Evolutionary conservation across 108 stramenopile species (phyloP).

Genomic region (Conticribra weissflogii): DNA sequence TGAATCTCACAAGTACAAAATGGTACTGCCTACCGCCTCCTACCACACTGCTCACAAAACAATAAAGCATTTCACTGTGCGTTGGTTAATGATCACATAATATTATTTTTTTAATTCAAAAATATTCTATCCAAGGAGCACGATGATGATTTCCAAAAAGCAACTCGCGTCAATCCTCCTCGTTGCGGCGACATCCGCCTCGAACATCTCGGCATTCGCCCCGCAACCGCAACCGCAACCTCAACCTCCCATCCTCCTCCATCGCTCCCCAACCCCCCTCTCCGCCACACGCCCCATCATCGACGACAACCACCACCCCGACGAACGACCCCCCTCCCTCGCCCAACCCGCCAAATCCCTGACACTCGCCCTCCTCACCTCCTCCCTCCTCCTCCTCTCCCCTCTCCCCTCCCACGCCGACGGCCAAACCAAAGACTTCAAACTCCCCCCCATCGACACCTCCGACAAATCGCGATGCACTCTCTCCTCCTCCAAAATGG

Average conservation of each 20-base stretch:
- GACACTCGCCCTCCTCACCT: conserved; percentile 17
- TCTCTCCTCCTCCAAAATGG: conserved; percentile 84
- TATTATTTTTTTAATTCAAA: background rate
- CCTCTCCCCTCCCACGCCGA: conserved; percentile 58
- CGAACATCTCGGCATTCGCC: background rate
- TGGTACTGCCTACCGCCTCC: too few relatives aligned
- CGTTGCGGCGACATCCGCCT: background rate
- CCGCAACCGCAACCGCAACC: background rate
- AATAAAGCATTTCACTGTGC: too few relatives aligned
- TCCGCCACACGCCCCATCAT: conserved; percentile 12
- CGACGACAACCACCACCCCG: too few relatives aligned
- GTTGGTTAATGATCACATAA: too few relatives aligned
- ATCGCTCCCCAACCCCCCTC: conserved; percentile 3
- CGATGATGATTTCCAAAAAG: background rate
- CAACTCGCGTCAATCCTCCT: background rate
- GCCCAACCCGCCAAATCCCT: conserved; percentile 5
- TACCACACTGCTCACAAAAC: too few relatives aligned
- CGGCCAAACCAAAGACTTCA: conserved; percentile 88
- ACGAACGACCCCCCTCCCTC: conserved; percentile 2
- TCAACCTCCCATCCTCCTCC: background rate
- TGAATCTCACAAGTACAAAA: too few relatives aligned
- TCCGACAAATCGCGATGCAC: conserved; percentile 80
- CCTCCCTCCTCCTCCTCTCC: conserved; percentile 34
- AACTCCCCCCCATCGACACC: conserved; percentile 88
- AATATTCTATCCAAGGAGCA: background rate